phyloP scores from a whole-genome alignment of 257 asterid genomes.

The Solanum dulcamara region DNA sequence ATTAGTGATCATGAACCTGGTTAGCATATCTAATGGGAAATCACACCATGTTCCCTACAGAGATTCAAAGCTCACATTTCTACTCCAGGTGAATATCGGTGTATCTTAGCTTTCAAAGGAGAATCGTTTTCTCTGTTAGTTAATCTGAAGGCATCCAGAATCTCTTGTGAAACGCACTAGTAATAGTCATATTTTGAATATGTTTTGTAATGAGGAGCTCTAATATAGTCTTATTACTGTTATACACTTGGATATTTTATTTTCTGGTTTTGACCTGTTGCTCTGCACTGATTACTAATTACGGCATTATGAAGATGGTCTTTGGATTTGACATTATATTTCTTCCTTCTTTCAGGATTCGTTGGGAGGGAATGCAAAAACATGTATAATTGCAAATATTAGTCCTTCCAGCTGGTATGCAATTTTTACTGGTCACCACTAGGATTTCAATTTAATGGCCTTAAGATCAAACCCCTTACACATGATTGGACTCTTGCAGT shows the following conservation, averaged over 20 bases:
- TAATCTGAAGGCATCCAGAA: neutral
- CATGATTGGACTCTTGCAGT: slow-evolving; percentile 30
- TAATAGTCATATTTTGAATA: neutral
- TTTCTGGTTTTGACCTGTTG: neutral
- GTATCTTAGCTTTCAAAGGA: slow-evolving; percentile 4
- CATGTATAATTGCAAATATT: slow-evolving; percentile 84
- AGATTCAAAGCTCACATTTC: slow-evolving; percentile 96
- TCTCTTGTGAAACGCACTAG: neutral
- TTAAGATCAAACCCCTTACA: neutral
- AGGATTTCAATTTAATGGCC: neutral
- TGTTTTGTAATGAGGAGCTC: neutral
- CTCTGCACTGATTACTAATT: neutral
- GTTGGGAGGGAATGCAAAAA: slow-evolving; percentile 96
- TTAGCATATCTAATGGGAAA: slow-evolving; percentile 80
- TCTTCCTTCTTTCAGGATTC: slow-evolving; percentile 52
- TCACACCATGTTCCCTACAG: slow-evolving; percentile 90
- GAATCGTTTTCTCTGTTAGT: neutral
- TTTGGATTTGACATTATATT: neutral
- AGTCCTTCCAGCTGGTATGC: slow-evolving; percentile 69
- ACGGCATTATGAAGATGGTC: neutral
- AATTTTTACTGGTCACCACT: neutral
- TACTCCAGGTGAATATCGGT: slow-evolving; percentile 68
- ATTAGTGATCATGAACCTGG: slow-evolving; percentile 96
- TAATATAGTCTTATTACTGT: neutral
- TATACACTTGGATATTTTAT: neutral